These are phyloP conservation scores for Tricholoma sp. DNA, from an alignment of 768 basidiomycete species.

Conservation along the genomic window DNA sequence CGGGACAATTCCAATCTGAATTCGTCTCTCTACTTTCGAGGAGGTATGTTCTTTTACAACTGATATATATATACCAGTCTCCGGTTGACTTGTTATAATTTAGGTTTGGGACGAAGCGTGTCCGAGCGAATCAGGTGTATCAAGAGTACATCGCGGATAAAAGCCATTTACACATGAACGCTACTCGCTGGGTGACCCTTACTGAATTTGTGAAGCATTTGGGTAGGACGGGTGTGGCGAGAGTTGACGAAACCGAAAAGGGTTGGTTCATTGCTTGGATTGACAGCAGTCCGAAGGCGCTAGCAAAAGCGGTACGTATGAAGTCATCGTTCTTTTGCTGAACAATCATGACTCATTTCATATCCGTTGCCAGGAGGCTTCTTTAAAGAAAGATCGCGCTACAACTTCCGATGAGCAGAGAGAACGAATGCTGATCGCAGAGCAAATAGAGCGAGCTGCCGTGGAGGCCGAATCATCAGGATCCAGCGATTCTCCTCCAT, in stretches of 20 bases:
- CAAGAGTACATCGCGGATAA: conserved; percentile 98
- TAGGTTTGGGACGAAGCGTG: conserved; percentile 92
- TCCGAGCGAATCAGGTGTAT: conserved; percentile 91
- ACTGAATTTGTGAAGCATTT: conserved; percentile 94
- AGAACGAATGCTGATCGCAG: conserved; percentile 82
- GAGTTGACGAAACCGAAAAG: conserved; percentile 98
- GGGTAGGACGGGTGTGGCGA: conserved; percentile 77
- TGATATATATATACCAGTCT: background rate
- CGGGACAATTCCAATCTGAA: conserved; percentile 81
- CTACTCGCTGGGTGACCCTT: conserved; percentile 96
- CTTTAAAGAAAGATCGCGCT: conserved; percentile 85
- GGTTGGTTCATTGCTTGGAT: conserved; percentile 98
- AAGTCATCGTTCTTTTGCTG: background rate
- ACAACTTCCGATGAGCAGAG: conserved; percentile 93
- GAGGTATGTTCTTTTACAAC: conserved; percentile 41
- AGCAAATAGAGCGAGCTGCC: conserved; percentile 89
- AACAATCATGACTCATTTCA: background rate
- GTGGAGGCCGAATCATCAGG: conserved; percentile 37
- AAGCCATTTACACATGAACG: conserved; percentile 94
- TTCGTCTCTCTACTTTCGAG: conserved; percentile 89
- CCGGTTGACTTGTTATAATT: background rate
- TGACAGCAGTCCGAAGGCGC: conserved; percentile 90
- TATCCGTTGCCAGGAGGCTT: conserved; percentile 54
- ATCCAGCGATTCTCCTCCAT: conserved; percentile 30
- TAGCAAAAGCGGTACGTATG: conserved; percentile 74